Evolutionary conservation across 2,329 filamentous ascomycete genomes (phyloP).

Genomic region (Fusarium praegraminearum): DNA sequence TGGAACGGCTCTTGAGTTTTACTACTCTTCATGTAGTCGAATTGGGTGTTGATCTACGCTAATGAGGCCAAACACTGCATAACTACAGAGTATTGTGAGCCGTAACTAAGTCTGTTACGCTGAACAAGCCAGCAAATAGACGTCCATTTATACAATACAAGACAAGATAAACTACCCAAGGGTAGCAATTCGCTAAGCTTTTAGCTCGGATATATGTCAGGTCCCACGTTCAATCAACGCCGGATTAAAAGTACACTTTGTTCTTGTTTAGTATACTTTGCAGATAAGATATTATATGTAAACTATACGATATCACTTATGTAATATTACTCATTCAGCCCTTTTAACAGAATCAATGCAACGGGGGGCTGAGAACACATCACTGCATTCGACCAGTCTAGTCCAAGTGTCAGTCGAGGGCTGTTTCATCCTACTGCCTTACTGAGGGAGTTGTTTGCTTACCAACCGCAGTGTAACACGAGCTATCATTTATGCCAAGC

Average conservation of each 20-base stretch:
- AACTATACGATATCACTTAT: not conserved
- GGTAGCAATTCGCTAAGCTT: not conserved
- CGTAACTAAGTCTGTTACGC: not conserved
- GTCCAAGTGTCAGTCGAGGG: not conserved
- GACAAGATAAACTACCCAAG: not conserved
- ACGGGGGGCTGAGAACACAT: not conserved
- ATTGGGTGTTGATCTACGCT: not conserved
- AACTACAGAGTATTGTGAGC: not conserved
- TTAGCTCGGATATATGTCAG: not conserved
- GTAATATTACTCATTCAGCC: not conserved
- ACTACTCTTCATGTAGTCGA: not conserved
- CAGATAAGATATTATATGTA: not conserved
- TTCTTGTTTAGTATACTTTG: not conserved
- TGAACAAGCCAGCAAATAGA: not conserved
- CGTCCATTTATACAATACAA: not conserved
- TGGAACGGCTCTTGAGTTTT: conserved; percentile 16
- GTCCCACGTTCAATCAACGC: not conserved
- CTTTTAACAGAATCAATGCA: not conserved
- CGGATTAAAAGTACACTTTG: not conserved
- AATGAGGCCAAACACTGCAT: not conserved
- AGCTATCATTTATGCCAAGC: conserved; percentile 36
- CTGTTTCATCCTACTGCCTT: not conserved
- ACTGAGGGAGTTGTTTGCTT: not conserved
- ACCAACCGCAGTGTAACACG: conserved; percentile 17
- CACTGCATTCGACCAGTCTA: not conserved